Percentiles rank a stretch among this genome's conserved stretches.
Evolutionary conservation across 805 yeast species (phyloP).

Genomic region (Wickerhamiella cacticola): DNA sequence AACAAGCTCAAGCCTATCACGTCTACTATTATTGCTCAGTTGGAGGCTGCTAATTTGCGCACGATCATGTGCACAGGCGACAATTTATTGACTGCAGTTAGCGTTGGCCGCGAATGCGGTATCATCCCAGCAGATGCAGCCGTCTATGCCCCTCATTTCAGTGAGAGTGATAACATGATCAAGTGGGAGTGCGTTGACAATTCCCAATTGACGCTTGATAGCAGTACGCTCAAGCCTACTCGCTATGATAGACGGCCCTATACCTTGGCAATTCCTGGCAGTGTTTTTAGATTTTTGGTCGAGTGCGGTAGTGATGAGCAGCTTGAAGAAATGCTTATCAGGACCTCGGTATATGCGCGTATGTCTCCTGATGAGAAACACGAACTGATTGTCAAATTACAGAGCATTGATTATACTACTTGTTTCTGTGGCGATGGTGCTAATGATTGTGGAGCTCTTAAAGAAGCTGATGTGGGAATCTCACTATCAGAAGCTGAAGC

Average conservation of each 20-base stretch:
- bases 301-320: conserved; percentile 35
- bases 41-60: conserved; percentile 59
- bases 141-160: conserved; percentile 52
- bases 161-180: conserved; percentile 33
- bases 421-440: conserved; percentile 99
- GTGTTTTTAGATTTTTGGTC: conserved; percentile 67
- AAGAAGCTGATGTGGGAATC: conserved; percentile 95
- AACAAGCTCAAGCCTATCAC: conserved; percentile 73
- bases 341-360: conserved; percentile 74
- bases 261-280: conserved; percentile 83
- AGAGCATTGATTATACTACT: conserved; percentile 74
- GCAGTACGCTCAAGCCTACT: conserved; percentile 45
- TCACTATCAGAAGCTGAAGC: conserved; percentile 97
- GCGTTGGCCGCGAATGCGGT: conserved; percentile 80
- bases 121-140: conserved; percentile 37
- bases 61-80: conserved; percentile 98
- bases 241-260: conserved; percentile 30
- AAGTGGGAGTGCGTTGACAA: conserved; percentile 35
- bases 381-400: conserved; percentile 81
- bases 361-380: conserved; percentile 99
- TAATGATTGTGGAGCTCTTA: conserved; percentile 95
- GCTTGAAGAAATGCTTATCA: conserved; percentile 50
- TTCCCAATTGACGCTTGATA: conserved; percentile 44
- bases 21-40: conserved; percentile 42
- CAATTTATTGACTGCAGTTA: conserved; percentile 83